Conservation (phyloP, 352 stramenopile genomes). For the Phytophthora parvispora region DNA sequence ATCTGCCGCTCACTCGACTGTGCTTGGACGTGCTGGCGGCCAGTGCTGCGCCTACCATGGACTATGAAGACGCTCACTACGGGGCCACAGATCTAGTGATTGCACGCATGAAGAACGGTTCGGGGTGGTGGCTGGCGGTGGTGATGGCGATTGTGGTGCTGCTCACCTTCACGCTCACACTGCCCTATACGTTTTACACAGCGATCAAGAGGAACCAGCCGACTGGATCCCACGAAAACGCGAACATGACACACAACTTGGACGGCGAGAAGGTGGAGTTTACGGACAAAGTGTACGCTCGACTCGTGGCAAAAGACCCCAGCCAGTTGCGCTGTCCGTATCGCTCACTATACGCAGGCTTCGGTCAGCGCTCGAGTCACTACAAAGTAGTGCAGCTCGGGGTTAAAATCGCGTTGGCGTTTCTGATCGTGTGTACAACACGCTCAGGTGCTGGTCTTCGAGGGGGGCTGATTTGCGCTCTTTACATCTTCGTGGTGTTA, state of each 20-base stretch:
- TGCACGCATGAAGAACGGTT: background rate
- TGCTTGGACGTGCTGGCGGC: background rate
- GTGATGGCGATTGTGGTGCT: background rate
- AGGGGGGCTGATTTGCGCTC: conserved; percentile 5
- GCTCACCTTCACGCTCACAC: background rate
- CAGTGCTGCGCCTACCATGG: background rate
- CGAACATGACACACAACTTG: background rate
- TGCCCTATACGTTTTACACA: background rate
- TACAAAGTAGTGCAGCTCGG: conserved; percentile 1
- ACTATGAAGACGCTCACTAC: background rate
- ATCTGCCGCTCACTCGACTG: background rate
- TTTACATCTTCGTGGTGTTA: conserved; percentile 33
- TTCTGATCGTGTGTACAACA: conserved; percentile 4
- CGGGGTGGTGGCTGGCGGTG: background rate
- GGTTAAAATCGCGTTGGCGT: background rate
- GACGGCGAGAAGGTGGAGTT: background rate
- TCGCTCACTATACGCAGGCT: background rate
- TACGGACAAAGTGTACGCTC: background rate
- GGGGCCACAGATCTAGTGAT: background rate
- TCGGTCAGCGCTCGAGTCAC: background rate
- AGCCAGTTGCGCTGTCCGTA: background rate
- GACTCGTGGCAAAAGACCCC: background rate
- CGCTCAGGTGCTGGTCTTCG: background rate
- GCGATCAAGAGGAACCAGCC: background rate
- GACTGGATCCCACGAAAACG: background rate